phyloP scores from a whole-genome alignment of 2,329 filamentous ascomycete genomes.

The Alternaria sp. region DNA sequence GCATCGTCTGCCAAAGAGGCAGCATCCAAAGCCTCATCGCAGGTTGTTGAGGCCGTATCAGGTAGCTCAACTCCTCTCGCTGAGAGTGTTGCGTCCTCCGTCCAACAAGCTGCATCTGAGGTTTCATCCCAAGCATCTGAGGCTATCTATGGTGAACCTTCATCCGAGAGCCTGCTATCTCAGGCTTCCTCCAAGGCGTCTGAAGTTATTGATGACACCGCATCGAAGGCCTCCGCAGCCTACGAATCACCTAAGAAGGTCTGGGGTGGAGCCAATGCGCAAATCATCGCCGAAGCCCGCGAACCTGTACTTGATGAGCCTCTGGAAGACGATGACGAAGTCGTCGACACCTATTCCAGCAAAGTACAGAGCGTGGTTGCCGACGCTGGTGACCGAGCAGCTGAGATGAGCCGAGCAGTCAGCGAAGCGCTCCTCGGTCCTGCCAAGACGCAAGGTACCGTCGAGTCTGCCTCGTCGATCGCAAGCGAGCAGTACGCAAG shows the following conservation, averaged over 20 bases:
- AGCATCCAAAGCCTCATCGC: conserved; percentile 41
- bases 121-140: conserved; percentile 37
- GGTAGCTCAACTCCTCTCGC: conserved; percentile 36
- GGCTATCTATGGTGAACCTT: conserved; percentile 23
- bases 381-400: conserved; percentile 60
- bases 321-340: conserved; percentile 56
- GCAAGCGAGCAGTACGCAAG: conserved; percentile 64
- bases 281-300: conserved; percentile 56
- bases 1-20: conserved; percentile 47
- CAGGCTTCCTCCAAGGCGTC: conserved; percentile 30
- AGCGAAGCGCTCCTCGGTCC: conserved; percentile 61
- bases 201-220: conserved; percentile 27
- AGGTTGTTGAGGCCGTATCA: conserved; percentile 37
- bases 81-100: conserved; percentile 45
- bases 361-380: conserved; percentile 60
- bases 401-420: conserved; percentile 62
- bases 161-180: conserved; percentile 32
- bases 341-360: conserved; percentile 55
- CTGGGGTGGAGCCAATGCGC: conserved; percentile 61
- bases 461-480: conserved; percentile 60
- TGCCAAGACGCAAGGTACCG: conserved; percentile 54
- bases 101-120: conserved; percentile 45
- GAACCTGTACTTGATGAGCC: conserved; percentile 59
- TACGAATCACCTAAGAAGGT: conserved; percentile 56
- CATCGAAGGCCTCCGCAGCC: conserved; percentile 30